Evolutionary conservation across 495 filamentous ascomycete genomes (phyloP).

Genomic region (Chaetomium tenue): DNA sequence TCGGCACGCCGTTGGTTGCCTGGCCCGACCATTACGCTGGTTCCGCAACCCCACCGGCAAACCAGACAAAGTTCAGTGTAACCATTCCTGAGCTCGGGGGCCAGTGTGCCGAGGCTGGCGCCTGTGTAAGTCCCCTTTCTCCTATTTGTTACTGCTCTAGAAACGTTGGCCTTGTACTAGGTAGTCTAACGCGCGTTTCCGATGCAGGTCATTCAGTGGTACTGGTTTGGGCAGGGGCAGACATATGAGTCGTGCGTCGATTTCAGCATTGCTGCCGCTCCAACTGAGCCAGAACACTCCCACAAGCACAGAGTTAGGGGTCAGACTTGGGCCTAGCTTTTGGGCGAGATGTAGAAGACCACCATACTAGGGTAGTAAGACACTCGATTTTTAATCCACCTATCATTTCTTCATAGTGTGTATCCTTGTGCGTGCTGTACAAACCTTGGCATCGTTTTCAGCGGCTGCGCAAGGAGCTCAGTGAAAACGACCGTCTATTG

Average conservation of each 20-base stretch:
- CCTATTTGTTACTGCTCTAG: not conserved
- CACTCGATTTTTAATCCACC: no score
- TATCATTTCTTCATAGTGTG: no score
- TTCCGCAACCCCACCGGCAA: conserved; percentile 53
- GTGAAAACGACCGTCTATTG: no score
- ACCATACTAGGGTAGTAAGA: no score
- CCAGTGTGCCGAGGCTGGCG: conserved; percentile 59
- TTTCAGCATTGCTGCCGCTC: conserved; percentile 52
- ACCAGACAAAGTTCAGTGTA: conserved; percentile 63
- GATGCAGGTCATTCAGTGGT: conserved; percentile 64
- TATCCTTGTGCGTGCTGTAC: no score
- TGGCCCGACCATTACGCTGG: conserved; percentile 54
- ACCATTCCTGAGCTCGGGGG: conserved; percentile 61
- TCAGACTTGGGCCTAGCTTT: not conserved
- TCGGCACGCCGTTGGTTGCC: conserved; percentile 52
- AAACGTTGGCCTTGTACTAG: not conserved
- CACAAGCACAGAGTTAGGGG: conserved; percentile 14
- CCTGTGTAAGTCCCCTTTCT: conserved; percentile 47
- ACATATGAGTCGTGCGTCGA: conserved; percentile 74
- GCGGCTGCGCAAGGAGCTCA: no score
- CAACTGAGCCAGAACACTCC: not conserved
- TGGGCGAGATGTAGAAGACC: no score
- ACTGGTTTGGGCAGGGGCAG: conserved; percentile 62
- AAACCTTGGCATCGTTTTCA: no score
- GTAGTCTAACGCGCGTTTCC: not conserved